These are phyloP conservation scores for Hortaea sp. DNA, from an alignment of 2,329 filamentous ascomycete species.

Conservation along the genomic window DNA sequence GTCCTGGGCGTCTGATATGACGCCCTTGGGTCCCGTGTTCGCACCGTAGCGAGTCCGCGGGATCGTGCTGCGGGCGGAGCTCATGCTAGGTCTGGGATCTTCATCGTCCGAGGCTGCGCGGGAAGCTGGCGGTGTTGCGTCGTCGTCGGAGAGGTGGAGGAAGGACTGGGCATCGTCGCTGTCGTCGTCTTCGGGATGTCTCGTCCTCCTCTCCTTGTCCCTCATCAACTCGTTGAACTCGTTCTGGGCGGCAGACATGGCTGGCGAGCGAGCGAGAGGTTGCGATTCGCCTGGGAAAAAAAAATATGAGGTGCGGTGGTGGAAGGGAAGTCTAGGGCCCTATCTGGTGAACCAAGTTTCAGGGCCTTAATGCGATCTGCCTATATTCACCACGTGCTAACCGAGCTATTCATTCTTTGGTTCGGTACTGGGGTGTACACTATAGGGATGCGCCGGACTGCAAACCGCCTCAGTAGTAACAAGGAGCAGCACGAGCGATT, in stretches of 20 bases:
- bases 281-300: background rate
- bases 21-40: constrained; percentile 74
- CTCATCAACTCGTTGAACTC: constrained; percentile 43
- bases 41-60: constrained; percentile 56
- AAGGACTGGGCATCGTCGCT: constrained; percentile 30
- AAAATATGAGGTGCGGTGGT: background rate
- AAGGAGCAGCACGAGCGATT: too few relatives aligned
- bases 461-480: too few relatives aligned
- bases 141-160: constrained; percentile 32
- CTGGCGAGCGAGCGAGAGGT: constrained; percentile 4
- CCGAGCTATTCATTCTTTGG: background rate
- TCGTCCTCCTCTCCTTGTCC: constrained; percentile 33
- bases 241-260: constrained; percentile 39
- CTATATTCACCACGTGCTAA: background rate
- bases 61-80: constrained; percentile 30
- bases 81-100: constrained; percentile 32
- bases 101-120: constrained; percentile 43
- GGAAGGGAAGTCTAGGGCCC: background rate
- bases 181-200: constrained; percentile 41
- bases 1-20: constrained; percentile 72
- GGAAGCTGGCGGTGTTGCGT: constrained; percentile 41
- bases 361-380: background rate
- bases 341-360: too few relatives aligned
- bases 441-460: too few relatives aligned
- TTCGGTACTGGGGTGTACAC: background rate